phyloP scores from a whole-genome alignment of 129 eudicot genomes.

The Helianthus annuus region HanXRQr2.0-SUNRISE NC_035439.2:148493965-148494464 shows the following conservation, averaged over 20 bases:
- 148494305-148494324: conserved; percentile 15
- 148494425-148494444: conserved; percentile 28
- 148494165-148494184: neutral
- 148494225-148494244: neutral
- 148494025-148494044: too few relatives aligned
- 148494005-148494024: too few relatives aligned
- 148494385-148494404: conserved; percentile 16
- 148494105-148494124: too few relatives aligned
- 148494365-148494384: neutral
- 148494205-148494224: neutral
- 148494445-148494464: conserved; percentile 68
- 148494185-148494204: neutral
- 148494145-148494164: too few relatives aligned
- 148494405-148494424: conserved; percentile 19
- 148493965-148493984: too few relatives aligned
- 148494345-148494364: neutral
- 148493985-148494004: too few relatives aligned
- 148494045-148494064: too few relatives aligned
- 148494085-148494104: too few relatives aligned
- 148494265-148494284: neutral
- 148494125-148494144: too few relatives aligned
- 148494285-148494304: neutral
- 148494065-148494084: too few relatives aligned
- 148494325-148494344: neutral
- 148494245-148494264: neutral